Conservation (phyloP, 192 early-diverging fungal species). For the Phycomyces nitens region DNA sequence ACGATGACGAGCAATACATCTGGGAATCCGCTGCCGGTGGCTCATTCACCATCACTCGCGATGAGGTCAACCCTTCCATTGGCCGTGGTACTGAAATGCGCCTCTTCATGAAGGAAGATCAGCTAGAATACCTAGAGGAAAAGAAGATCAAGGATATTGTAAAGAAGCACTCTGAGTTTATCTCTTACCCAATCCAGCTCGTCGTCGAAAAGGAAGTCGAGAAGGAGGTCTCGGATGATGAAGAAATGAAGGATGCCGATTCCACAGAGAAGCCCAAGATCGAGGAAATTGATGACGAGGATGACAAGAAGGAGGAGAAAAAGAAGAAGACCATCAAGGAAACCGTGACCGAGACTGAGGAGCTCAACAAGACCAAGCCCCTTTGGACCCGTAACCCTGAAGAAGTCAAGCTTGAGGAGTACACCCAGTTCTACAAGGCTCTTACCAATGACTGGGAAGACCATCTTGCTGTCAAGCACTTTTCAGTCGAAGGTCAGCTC, state of each 20-base stretch:
- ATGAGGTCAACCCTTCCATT: conserved; percentile 81
- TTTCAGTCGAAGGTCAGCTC: conserved; percentile 98
- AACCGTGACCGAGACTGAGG: conserved; percentile 77
- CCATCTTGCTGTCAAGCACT: conserved; percentile 96
- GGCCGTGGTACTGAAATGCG: conserved; percentile 95
- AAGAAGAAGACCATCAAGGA: conserved; percentile 83
- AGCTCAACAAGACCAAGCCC: conserved; percentile 98
- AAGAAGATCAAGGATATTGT: conserved; percentile 98
- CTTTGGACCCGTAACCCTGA: conserved; percentile 99
- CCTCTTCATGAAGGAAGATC: conserved; percentile 98
- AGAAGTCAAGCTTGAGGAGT: conserved; percentile 92
- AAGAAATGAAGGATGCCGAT: conserved; percentile 61
- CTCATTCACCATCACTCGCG: conserved; percentile 89
- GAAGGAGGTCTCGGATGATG: conserved; percentile 94
- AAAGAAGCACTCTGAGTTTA: conserved; percentile 99
- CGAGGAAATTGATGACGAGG: conserved; percentile 82
- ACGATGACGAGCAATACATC: conserved; percentile 94
- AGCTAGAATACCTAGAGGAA: conserved; percentile 93
- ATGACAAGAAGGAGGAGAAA: conserved; percentile 60
- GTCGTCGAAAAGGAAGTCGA: conserved; percentile 94
- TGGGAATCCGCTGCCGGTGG: conserved; percentile 90
- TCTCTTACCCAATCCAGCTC: conserved; percentile 97
- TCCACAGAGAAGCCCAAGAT: conserved; percentile 67
- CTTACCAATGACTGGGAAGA: conserved; percentile 99
- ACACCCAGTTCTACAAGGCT: conserved; percentile 96